These are phyloP conservation scores for Arabidopsis lyrata DNA, from an alignment of 441 rosid species.

Conservation along the genomic window DNA sequence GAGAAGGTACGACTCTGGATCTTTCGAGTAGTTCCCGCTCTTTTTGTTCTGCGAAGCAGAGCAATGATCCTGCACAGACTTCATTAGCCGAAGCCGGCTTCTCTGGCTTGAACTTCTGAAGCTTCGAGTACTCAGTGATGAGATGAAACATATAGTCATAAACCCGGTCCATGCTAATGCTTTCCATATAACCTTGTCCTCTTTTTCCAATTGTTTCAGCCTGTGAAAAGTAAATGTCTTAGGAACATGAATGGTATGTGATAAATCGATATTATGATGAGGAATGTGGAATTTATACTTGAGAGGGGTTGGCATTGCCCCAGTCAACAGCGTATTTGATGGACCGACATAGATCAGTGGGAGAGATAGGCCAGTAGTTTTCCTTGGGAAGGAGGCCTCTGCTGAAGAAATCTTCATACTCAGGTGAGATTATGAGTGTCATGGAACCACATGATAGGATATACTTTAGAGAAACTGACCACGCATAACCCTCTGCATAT, in stretches of 20 bases:
- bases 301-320: conserved; percentile 74
- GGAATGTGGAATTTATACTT: conserved; percentile 53
- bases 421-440: conserved; percentile 74
- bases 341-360: conserved; percentile 62
- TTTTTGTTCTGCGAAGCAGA: conserved; percentile 74
- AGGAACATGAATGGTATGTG: not conserved
- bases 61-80: conserved; percentile 71
- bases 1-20: conserved; percentile 49
- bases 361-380: conserved; percentile 86
- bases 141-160: conserved; percentile 93
- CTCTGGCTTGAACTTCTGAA: conserved; percentile 71
- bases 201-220: conserved; percentile 76
- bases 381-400: conserved; percentile 75
- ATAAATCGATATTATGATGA: not conserved
- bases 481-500: conserved; percentile 94
- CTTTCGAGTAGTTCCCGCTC: conserved; percentile 60
- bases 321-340: conserved; percentile 84
- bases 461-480: conserved; percentile 97
- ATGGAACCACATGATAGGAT: conserved; percentile 86
- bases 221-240: conserved; percentile 45
- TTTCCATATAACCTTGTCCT: conserved; percentile 81
- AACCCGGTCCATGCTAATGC: conserved; percentile 67
- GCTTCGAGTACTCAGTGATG: conserved; percentile 74
- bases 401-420: conserved; percentile 88
- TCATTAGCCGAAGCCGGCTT: conserved; percentile 71